These are phyloP conservation scores for Mycena galericulata DNA, from an alignment of 768 basidiomycete species.

Conservation along the genomic window DNA sequence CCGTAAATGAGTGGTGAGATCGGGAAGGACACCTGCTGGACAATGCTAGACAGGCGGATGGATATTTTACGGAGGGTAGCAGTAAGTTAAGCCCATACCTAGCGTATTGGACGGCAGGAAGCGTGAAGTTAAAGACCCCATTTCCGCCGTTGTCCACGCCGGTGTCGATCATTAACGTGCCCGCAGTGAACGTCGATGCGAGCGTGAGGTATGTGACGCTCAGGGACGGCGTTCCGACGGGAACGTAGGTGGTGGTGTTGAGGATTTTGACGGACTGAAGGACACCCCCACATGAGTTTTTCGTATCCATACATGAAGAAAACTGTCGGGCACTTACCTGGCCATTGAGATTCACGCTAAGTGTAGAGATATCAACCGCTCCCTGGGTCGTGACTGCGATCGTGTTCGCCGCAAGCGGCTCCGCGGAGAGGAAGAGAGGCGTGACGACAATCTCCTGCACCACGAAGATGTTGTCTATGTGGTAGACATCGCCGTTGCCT, in stretches of 20 bases:
- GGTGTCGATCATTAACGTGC: slow-evolving; percentile 51
- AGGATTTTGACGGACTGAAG: slow-evolving; percentile 49
- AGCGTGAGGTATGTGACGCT: slow-evolving; percentile 64
- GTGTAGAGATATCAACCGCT: slow-evolving; percentile 54
- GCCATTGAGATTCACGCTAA: slow-evolving; percentile 54
- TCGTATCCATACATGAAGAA: too few relatives aligned
- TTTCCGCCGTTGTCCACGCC: slow-evolving; percentile 48
- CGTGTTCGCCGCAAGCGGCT: slow-evolving; percentile 60
- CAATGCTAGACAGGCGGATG: slow-evolving; percentile 43
- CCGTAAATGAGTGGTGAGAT: slow-evolving; percentile 65
- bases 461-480: slow-evolving; percentile 63
- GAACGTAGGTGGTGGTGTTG: slow-evolving; percentile 52
- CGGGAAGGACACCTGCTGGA: slow-evolving; percentile 47
- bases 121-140: slow-evolving; percentile 52
- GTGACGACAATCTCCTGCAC: slow-evolving; percentile 55
- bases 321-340: too few relatives aligned
- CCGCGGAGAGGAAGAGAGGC: slow-evolving; percentile 64
- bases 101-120: slow-evolving; percentile 57
- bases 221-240: slow-evolving; percentile 59
- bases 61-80: not conserved
- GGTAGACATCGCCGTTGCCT: slow-evolving; percentile 60
- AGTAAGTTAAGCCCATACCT: slow-evolving; percentile 45
- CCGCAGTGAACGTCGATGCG: slow-evolving; percentile 51
- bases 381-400: slow-evolving; percentile 64
- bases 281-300: too few relatives aligned